Evolutionary conservation across 2,329 filamentous ascomycete species (phyloP).

Genomic region (Trichoderma endophyticum): DNA sequence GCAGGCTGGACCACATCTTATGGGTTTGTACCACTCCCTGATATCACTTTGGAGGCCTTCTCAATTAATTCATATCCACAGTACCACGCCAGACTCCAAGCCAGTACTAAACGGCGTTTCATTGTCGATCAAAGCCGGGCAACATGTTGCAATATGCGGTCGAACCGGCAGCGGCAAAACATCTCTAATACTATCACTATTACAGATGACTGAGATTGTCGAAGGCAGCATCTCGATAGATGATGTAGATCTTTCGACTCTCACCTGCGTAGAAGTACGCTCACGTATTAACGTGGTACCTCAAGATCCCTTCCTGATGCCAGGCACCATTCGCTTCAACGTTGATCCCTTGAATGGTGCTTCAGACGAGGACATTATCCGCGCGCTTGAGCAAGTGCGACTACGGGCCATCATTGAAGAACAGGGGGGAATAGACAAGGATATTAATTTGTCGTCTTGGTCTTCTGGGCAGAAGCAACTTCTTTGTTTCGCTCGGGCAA

Average conservation of each 20-base stretch:
- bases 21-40: slow-evolving; percentile 1
- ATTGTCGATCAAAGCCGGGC: slow-evolving; percentile 31
- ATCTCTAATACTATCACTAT: slow-evolving; percentile 40
- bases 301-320: slow-evolving; percentile 51
- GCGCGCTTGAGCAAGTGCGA: slow-evolving; percentile 43
- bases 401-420: slow-evolving; percentile 40
- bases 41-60: neutral
- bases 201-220: slow-evolving; percentile 45
- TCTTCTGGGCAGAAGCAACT: slow-evolving; percentile 46
- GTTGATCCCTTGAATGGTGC: slow-evolving; percentile 41
- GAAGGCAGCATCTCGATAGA: slow-evolving; percentile 44
- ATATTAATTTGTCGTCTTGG: slow-evolving; percentile 30
- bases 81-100: slow-evolving; percentile 23
- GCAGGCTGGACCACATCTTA: slow-evolving; percentile 30
- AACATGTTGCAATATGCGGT: slow-evolving; percentile 44
- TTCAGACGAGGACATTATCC: slow-evolving; percentile 40
- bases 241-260: slow-evolving; percentile 34
- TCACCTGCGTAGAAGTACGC: slow-evolving; percentile 25
- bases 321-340: slow-evolving; percentile 47
- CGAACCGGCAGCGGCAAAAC: slow-evolving; percentile 38
- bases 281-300: slow-evolving; percentile 42
- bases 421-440: slow-evolving; percentile 37
- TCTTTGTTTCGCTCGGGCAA: slow-evolving; percentile 38
- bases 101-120: slow-evolving; percentile 29
- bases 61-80: neutral